A percentile compares a stretch with the other conserved stretches of the same genome.
phyloP scores from a whole-genome alignment of 2,329 filamentous ascomycete genomes.

The Paraconiothyrium sp. region DNA sequence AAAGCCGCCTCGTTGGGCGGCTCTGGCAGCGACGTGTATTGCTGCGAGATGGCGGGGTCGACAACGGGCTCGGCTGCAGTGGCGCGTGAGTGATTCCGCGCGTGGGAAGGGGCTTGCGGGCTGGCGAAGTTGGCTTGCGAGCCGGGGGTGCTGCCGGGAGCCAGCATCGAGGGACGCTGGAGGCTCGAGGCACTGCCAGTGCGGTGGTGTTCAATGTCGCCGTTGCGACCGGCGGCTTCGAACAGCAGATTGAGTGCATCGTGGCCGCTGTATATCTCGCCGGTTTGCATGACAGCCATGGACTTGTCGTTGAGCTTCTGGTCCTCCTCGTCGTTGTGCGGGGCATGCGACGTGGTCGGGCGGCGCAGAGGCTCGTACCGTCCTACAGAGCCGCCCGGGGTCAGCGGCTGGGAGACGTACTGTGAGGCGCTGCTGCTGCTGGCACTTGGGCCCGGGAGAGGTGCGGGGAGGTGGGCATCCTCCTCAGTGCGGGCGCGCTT shows the following conservation, averaged over 20 bases:
- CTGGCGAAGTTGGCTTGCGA: conserved; percentile 48
- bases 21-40: conserved; percentile 33
- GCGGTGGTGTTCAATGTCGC: conserved; percentile 58
- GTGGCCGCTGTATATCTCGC: conserved; percentile 86
- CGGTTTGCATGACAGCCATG: conserved; percentile 66
- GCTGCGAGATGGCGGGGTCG: conserved; percentile 44
- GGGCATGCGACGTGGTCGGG: conserved; percentile 57
- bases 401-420: conserved; percentile 63
- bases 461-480: conserved; percentile 52
- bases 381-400: conserved; percentile 72
- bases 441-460: conserved; percentile 29
- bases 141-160: conserved; percentile 43
- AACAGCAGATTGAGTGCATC: conserved; percentile 92
- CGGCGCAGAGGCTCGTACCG: conserved; percentile 72
- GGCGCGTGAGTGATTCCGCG: conserved; percentile 35
- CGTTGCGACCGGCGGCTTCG: conserved; percentile 73
- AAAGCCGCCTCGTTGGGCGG: conserved; percentile 49
- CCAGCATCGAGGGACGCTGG: conserved; percentile 43
- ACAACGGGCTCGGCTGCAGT: conserved; percentile 36
- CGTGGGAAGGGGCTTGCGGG: conserved; percentile 40
- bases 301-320: conserved; percentile 68
- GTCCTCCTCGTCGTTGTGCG: conserved; percentile 60
- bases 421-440: conserved; percentile 15
- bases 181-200: conserved; percentile 56
- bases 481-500: conserved; percentile 68